Evolutionary conservation across 2,329 filamentous ascomycete species (phyloP), one percentile per base, ranked within the genome.

Genomic region (Penicillium digitatum): DNA sequence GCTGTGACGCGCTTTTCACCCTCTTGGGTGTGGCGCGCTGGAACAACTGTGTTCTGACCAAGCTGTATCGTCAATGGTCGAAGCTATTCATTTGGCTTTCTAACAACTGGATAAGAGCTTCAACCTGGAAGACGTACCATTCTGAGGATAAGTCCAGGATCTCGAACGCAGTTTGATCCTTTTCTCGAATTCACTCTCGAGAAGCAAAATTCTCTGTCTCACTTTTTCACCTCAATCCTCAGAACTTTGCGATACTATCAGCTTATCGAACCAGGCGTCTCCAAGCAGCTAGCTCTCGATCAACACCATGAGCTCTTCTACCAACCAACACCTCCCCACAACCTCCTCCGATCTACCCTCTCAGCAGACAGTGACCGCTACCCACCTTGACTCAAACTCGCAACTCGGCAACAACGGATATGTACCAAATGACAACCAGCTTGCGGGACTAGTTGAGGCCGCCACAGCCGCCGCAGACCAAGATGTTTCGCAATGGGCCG

Each of bases 391-490:
- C 31, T 61, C 70, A 12, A 72, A 64, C 50, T 40, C 61, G 39
- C 68, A 67, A 32, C 50, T 68, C 14, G 54, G 55, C 12, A 64
- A 65, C 29, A 68, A 54, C 29, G 65, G 64, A 24, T 74, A 74
- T 59, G 62, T 69, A 14, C 67, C 72, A 1, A 73, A 66, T 37
- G 75, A 77, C 46, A 75, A 74, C 46, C 76, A 78, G 50, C 67
- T 78, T 14, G 76, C 76, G 5, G 76, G 75, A 4, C 59, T 78
- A 32, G 74, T 78, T 7, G 73, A 78, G 60, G 76, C 75, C 29
- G 76, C 76, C 3, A 78, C 76, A 3, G 76, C 75, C 2, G 74
- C 75, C 31, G 76, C 75, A 34, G 71, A 69, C 18, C 69, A 74
- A 55, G 69, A 74, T 55, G 66, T 72, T 10, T 69, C 68, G 24